Base-by-base conservation (phyloP, 2,329 filamentous ascomycete species). In the Epichloe sp. region DNA sequence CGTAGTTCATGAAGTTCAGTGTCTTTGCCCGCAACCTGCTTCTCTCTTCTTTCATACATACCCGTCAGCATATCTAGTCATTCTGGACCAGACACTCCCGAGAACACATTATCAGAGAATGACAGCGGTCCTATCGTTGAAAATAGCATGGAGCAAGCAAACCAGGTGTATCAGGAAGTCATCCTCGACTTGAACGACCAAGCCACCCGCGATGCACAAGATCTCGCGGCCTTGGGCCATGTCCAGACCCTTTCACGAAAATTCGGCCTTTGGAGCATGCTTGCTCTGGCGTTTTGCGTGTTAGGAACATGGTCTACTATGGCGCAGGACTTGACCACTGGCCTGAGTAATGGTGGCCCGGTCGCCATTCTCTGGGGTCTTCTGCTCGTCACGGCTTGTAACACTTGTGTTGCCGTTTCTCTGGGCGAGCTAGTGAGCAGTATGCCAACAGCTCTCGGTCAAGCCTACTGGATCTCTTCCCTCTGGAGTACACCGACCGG, bases 381-480 rank as follows among this genome's bases (percentile, higher is more conserved):
- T 5, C 62, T 68, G 4, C 67, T 78, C n/a, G 76, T 78, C 52
- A 73, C 73, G 5, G 54, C 63, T 35, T 78, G 75, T 58, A 77
- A 76, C 51, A 48, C 76, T 1, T 78, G 74, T 52, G 74, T 79
- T 41, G 76, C 75, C 12, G 55, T 77, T 3, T 79, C 75, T 3
- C 65, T 80, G 41, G 77, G 75, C 45, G 77, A 80, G 61, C 65
- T 80, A 44, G 72, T 71, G 58, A 79, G 75, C 55, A 73, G 71
- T 55, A 80, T 80, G 77, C 78, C 78, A 4, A 80, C 77, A 0
- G 77, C 78, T 0, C 64, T 80, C 2, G 78, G 78, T 0, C 78
- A 82, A 62, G 77, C 77, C 0, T 80, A 77, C 60, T 82, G 77
- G 76, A 63, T 67, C 50, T 64, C 65, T 26, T 62, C 62, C 62